These are phyloP conservation scores for Epichloe bromicola DNA, from an alignment of 2,329 filamentous ascomycete genomes.

Conservation along the genomic window DNA sequence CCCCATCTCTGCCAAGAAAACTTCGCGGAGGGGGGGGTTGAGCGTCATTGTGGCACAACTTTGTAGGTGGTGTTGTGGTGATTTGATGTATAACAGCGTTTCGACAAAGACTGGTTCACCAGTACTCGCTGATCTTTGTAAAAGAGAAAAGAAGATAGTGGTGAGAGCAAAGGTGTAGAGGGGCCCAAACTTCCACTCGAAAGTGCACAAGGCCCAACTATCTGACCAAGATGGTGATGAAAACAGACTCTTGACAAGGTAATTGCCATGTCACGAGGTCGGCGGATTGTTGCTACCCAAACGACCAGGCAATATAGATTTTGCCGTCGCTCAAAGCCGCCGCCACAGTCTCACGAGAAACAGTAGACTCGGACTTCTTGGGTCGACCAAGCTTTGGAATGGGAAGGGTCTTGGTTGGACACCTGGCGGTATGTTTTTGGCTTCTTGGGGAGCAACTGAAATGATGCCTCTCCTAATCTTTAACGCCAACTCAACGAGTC, in stretches of 20 bases:
- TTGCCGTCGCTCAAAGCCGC: conserved; percentile 5
- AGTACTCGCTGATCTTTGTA: background rate
- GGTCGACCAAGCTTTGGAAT: background rate
- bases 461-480: background rate
- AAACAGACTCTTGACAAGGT: background rate
- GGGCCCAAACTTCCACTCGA: background rate
- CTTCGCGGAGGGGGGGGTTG: conserved; percentile 18
- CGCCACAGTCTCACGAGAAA: conserved; percentile 7
- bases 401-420: background rate
- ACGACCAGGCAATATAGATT: background rate
- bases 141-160: background rate
- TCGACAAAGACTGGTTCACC: background rate
- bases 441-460: background rate
- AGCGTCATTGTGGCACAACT: conserved; percentile 17
- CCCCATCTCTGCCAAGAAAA: conserved; percentile 12
- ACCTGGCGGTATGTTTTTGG: background rate
- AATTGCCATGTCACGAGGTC: conserved; percentile 1
- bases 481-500: conserved; percentile 1
- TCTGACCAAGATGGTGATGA: background rate
- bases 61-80: background rate
- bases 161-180: background rate
- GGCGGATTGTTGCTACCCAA: conserved; percentile 1
- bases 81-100: background rate
- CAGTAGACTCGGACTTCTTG: background rate
- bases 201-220: background rate